Conservation (phyloP, 257 asterid genomes). For the Scutellaria galericulata region DNA sequence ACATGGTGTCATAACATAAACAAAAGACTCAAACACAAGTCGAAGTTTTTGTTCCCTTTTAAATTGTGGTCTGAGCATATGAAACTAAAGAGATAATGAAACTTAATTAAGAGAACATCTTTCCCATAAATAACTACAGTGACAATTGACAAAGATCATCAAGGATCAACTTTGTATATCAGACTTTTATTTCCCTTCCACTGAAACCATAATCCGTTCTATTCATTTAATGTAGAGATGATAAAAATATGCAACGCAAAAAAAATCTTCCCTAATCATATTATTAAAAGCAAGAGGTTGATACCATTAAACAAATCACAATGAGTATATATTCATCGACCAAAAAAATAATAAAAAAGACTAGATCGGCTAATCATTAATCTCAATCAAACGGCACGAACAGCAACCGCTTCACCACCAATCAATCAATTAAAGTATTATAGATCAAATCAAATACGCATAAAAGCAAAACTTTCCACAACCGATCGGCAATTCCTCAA, state of each 20-base stretch:
- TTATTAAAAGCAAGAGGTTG: neutral
- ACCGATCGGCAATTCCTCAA: neutral
- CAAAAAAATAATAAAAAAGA: neutral
- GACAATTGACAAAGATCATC: neutral
- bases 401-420: slow-evolving; percentile 2
- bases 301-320: slow-evolving; percentile 10
- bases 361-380: slow-evolving; percentile 22
- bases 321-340: neutral
- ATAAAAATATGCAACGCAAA: neutral
- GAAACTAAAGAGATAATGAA: neutral
- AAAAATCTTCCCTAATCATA: neutral
- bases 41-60: neutral
- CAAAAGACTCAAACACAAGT: neutral
- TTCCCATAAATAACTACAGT: neutral
- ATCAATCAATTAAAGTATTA: slow-evolving; percentile 8
- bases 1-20: neutral
- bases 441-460: slow-evolving; percentile 31
- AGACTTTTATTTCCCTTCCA: neutral
- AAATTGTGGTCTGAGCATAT: neutral
- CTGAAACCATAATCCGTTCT: neutral
- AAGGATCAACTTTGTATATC: neutral
- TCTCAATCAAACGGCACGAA: slow-evolving; percentile 15
- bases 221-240: neutral
- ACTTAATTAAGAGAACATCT: neutral
- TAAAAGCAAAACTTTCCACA: neutral